phyloP scores from a whole-genome alignment of 2,329 filamentous ascomycete genomes.

The Epicoccum sorghinum region DNA sequence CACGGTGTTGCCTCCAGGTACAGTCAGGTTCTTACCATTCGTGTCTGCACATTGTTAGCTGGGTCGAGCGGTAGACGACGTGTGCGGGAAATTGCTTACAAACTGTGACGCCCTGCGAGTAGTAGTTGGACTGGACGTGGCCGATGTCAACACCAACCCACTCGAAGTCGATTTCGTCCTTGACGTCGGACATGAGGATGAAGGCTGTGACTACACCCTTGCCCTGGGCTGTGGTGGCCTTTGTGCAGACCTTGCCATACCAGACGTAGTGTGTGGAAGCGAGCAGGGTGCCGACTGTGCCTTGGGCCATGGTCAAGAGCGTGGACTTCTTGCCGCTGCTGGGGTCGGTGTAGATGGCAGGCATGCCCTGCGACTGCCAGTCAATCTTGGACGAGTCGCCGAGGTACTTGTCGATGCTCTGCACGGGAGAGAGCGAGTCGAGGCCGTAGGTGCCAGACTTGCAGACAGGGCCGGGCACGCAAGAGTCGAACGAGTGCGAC shows the following conservation, averaged over 20 bases:
- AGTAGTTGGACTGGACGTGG: constrained; percentile 91
- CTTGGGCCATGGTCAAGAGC: constrained; percentile 86
- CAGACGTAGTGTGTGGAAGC: constrained; percentile 88
- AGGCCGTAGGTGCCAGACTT: constrained; percentile 75
- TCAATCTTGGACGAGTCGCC: constrained; percentile 80
- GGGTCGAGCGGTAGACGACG: too few relatives aligned
- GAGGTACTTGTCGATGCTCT: constrained; percentile 79
- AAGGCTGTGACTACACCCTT: constrained; percentile 95
- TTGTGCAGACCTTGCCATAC: constrained; percentile 92
- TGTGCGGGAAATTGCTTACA: constrained; percentile 64
- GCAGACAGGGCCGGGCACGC: constrained; percentile 84
- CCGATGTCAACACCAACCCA: constrained; percentile 82
- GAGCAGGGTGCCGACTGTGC: constrained; percentile 85
- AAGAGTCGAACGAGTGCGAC: constrained; percentile 83
- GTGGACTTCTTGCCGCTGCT: constrained; percentile 50
- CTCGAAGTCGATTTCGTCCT: constrained; percentile 98
- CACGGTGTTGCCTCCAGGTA: constrained; percentile 68
- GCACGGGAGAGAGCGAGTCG: constrained; percentile 71
- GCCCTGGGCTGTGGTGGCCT: constrained; percentile 82
- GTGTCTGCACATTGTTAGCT: constrained; percentile 61
- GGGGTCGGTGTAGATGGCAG: constrained; percentile 67
- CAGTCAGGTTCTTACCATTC: constrained; percentile 74
- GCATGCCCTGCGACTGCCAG: constrained; percentile 86
- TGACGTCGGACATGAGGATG: constrained; percentile 92
- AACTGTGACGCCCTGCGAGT: constrained; percentile 90